Evolutionary conservation across 2,329 filamentous ascomycete genomes (phyloP).

Genomic region (Nemania sp.): DNA sequence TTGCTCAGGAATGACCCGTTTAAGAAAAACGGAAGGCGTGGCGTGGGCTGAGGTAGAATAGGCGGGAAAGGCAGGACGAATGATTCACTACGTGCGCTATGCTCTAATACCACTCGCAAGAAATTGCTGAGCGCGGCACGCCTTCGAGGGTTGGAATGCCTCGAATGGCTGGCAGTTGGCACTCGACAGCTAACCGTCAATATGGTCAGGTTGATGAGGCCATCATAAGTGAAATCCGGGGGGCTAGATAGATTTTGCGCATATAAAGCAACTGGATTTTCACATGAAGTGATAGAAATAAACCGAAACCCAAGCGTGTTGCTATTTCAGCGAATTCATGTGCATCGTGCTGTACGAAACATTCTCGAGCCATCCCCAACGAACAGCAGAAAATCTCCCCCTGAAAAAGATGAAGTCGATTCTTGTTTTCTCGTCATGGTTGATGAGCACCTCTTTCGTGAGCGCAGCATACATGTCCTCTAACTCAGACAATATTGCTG

Average conservation of each 20-base stretch:
- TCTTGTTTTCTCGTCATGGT: background rate
- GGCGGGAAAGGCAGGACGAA: background rate
- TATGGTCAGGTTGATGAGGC: background rate
- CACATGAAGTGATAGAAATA: too few relatives aligned
- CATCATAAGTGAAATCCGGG: background rate
- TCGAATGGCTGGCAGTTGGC: background rate
- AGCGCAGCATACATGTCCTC: constrained; percentile 30
- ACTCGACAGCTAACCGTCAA: background rate
- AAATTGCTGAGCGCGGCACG: background rate
- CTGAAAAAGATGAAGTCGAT: background rate
- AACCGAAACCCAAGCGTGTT: background rate
- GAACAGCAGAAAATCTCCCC: background rate
- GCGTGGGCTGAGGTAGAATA: background rate
- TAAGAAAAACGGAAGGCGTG: background rate
- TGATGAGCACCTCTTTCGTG: background rate
- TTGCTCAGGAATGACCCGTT: background rate
- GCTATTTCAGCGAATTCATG: background rate
- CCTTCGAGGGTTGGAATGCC: background rate
- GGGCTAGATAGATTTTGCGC: background rate
- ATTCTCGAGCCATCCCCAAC: background rate
- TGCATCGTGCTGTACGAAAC: too few relatives aligned
- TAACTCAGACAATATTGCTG: constrained; percentile 56
- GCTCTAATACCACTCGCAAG: background rate
- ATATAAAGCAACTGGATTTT: background rate
- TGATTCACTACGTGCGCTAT: constrained; percentile 12